phyloP scores from a whole-genome alignment of 805 yeast genomes.

The Spathaspora girioi region DNA sequence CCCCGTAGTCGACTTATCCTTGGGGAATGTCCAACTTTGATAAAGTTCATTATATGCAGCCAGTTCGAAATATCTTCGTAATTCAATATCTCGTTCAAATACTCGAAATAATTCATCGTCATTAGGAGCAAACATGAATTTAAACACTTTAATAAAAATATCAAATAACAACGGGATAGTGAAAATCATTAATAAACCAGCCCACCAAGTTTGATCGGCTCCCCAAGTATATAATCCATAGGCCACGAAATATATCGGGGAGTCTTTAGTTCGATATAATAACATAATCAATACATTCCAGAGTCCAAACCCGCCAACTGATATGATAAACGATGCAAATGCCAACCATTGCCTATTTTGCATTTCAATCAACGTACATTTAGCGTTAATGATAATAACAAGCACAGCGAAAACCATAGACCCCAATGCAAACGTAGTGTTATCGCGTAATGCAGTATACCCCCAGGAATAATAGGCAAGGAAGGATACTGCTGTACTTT shows the following conservation, averaged over 20 bases:
- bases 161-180: conserved; percentile 66
- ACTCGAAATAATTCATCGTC: conserved; percentile 79
- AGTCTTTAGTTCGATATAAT: conserved; percentile 51
- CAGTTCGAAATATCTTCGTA: conserved; percentile 68
- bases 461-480: conserved; percentile 71
- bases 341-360: conserved; percentile 68
- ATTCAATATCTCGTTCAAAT: conserved; percentile 64
- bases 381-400: conserved; percentile 69
- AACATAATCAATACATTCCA: conserved; percentile 81
- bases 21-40: conserved; percentile 74
- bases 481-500: conserved; percentile 70
- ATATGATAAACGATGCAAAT: conserved; percentile 59
- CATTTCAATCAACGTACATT: conserved; percentile 80
- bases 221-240: conserved; percentile 78
- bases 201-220: conserved; percentile 83
- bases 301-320: conserved; percentile 78
- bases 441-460: conserved; percentile 59
- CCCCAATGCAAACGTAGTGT: conserved; percentile 80
- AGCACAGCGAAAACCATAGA: conserved; percentile 69
- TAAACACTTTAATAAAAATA: conserved; percentile 53
- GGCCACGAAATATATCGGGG: conserved; percentile 65
- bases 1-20: conserved; percentile 32
- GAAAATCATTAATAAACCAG: conserved; percentile 54
- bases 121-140: conserved; percentile 54
- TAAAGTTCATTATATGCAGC: conserved; percentile 68